Evolutionary conservation across 2,329 filamentous ascomycete species (phyloP), one percentile per base, ranked within the genome.

Genomic region (Tolypocladium tundrense): DNA sequence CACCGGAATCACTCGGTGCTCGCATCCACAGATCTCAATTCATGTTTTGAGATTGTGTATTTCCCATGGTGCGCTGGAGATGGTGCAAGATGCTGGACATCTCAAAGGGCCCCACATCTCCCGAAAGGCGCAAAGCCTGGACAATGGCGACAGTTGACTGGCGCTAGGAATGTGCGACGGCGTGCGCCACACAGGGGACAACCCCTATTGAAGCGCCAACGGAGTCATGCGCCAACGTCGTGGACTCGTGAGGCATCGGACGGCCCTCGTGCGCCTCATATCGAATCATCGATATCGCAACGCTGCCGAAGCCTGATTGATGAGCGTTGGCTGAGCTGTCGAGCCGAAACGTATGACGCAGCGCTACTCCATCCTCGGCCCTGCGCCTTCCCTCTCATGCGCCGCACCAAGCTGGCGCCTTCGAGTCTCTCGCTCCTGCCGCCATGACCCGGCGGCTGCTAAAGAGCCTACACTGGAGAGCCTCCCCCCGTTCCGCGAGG

Each of bases 361-460:
- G 10, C 45, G 27, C 45, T 35, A 5, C 27, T 7, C 27, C 45
- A 33, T 19, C 31, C 10, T n/a, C 48, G 2, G 21, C 39, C 16
- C 1, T 31, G 39, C 10, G 39, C 37, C 39, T 54, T 42, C 39
- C 39, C n/a, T 33, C 21, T 54, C 16, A 54, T 41, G 53, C 39
- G 53, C 16, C 24, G n/a, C 35, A 8, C n/a, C 35, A 21, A 27
- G n/a, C n/a, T 13, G 35, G 21, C 35, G 9, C 7, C 13, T 21
- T 33, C 24, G 53, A 40, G 40, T 48, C 54, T 31, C 27, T 55
- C 33, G 51, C 56, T 39, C 55, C 54, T 59, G 55, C 55, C 58
- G 56, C 31, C 50, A 61, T 61, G 62, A 59, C 59, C 27, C 58
- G 61, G 55, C 58, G 59, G 54, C 56, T 61, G 37, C 48, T 54